phyloP scores from a whole-genome alignment of 2,329 filamentous ascomycete genomes.

The Periglandula ipomoeae region DNA sequence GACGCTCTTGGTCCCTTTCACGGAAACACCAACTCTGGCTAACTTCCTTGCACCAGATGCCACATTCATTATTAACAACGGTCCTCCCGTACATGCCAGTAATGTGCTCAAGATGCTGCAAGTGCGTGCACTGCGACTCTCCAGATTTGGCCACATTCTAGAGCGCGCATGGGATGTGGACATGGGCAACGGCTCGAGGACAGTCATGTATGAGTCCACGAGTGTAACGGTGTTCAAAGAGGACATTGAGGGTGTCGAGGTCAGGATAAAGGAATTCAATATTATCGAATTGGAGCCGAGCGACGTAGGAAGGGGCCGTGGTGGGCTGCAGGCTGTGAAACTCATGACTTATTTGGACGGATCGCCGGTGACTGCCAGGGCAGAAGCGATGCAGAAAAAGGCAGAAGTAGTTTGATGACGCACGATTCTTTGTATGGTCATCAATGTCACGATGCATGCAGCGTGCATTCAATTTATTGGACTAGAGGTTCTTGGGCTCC shows the following conservation, averaged over 20 bases:
- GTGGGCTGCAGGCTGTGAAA: neutral
- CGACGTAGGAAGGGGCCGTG: neutral
- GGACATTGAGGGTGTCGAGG: neutral
- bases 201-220: slow-evolving; percentile 3
- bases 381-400: neutral
- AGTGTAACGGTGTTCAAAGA: slow-evolving; percentile 3
- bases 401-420: neutral
- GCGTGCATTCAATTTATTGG: too few relatives aligned
- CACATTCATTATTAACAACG: slow-evolving; percentile 10
- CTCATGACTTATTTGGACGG: slow-evolving; percentile 1
- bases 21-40: neutral
- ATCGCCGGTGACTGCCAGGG: neutral
- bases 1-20: slow-evolving; percentile 10
- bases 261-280: slow-evolving; percentile 5
- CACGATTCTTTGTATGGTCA: too few relatives aligned
- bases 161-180: slow-evolving; percentile 1
- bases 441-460: too few relatives aligned
- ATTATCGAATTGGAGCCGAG: slow-evolving; percentile 1
- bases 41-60: slow-evolving; percentile 7
- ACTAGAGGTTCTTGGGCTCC: neutral
- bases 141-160: neutral
- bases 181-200: slow-evolving; percentile 2
- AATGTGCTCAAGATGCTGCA: slow-evolving; percentile 6
- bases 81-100: slow-evolving; percentile 3
- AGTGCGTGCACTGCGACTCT: neutral